Percentiles rank a stretch among this genome's conserved stretches.
Conservation (phyloP, 2,329 filamentous ascomycete genomes). For the Paraphoma sp. region DNA sequence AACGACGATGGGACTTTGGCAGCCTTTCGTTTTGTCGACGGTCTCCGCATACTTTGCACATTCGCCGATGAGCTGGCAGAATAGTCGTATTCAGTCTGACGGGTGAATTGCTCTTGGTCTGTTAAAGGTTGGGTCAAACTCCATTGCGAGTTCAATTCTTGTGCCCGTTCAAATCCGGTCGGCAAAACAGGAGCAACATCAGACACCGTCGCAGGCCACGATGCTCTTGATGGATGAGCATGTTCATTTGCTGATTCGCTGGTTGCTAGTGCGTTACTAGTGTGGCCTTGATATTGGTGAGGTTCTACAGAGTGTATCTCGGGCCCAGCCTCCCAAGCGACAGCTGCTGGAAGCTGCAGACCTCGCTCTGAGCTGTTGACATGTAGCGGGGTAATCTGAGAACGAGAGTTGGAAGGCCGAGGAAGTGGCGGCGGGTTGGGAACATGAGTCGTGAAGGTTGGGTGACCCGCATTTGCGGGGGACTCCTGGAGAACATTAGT, state of each 20-base stretch:
- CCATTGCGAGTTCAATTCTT: conserved; percentile 28
- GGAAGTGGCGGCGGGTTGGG: conserved; percentile 28
- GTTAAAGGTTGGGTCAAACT: conserved; percentile 11
- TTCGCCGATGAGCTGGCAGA: conserved; percentile 5
- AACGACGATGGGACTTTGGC: conserved; percentile 42
- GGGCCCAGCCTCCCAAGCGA: conserved; percentile 19
- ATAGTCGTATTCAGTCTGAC: conserved; percentile 13
- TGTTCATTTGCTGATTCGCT: conserved; percentile 14
- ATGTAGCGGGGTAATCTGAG: conserved; percentile 20
- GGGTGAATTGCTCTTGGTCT: conserved; percentile 20
- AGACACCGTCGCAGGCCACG: conserved; percentile 23
- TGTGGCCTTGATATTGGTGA: conserved; percentile 22
- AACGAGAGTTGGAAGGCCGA: conserved; percentile 24
- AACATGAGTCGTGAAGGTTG: conserved; percentile 29
- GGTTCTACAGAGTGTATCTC: conserved; percentile 14
- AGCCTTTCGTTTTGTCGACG: conserved; percentile 30
- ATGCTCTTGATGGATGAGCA: conserved; percentile 13
- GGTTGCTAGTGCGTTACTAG: conserved; percentile 17
- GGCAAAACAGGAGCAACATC: conserved; percentile 12
- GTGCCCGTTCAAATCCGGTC: conserved; percentile 21
- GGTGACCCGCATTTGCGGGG: conserved; percentile 26
- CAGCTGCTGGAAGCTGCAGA: conserved; percentile 18
- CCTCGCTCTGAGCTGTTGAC: conserved; percentile 18
- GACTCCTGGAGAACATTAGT: conserved; percentile 31
- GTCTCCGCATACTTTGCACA: conserved; percentile 16